Percentiles rank a stretch among this genome's conserved stretches.
Conservation (phyloP, 768 basidiomycete genomes). For the Podaxis carcinomalis region DNA sequence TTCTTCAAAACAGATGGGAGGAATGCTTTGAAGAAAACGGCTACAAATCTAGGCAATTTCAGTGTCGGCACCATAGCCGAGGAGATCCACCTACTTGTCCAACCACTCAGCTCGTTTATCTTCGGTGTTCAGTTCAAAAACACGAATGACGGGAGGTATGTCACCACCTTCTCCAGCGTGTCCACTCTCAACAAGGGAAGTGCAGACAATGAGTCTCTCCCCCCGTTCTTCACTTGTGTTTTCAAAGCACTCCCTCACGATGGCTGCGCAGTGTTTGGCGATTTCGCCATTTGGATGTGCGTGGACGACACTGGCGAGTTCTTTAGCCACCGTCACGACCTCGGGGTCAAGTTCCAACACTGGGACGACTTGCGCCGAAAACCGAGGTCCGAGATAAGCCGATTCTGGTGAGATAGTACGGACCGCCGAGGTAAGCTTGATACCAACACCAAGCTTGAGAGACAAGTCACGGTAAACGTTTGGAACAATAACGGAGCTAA, state of each 20-base stretch:
- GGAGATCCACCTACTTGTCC: slow-evolving; percentile 32
- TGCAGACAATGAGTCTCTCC: slow-evolving; percentile 53
- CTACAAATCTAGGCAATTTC: slow-evolving; percentile 34
- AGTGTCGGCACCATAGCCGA: slow-evolving; percentile 4
- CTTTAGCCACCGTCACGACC: slow-evolving; percentile 50
- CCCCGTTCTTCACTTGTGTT: slow-evolving; percentile 40
- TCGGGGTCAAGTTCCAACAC: slow-evolving; percentile 41
- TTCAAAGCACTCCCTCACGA: slow-evolving; percentile 51
- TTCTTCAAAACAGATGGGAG: slow-evolving; percentile 49
- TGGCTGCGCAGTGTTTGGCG: slow-evolving; percentile 50
- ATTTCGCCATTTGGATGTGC: slow-evolving; percentile 42
- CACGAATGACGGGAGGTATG: slow-evolving; percentile 43
- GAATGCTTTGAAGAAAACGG: slow-evolving; percentile 50
- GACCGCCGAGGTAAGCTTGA: slow-evolving; percentile 54
- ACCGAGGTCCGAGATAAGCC: slow-evolving; percentile 52
- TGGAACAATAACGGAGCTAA: slow-evolving; percentile 51
- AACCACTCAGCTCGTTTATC: slow-evolving; percentile 47
- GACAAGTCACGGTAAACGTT: slow-evolving; percentile 39
- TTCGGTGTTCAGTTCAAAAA: slow-evolving; percentile 47
- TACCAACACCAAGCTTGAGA: slow-evolving; percentile 51
- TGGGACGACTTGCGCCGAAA: slow-evolving; percentile 49
- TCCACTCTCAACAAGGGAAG: slow-evolving; percentile 51
- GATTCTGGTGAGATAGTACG: slow-evolving; percentile 59
- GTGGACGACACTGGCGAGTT: slow-evolving; percentile 51
- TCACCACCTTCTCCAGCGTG: slow-evolving; percentile 42